A percentile compares a stretch with the other conserved stretches of the same genome.
Evolutionary conservation across 2,329 filamentous ascomycete genomes (phyloP).

Genomic region (Beauveria varroae): DNA sequence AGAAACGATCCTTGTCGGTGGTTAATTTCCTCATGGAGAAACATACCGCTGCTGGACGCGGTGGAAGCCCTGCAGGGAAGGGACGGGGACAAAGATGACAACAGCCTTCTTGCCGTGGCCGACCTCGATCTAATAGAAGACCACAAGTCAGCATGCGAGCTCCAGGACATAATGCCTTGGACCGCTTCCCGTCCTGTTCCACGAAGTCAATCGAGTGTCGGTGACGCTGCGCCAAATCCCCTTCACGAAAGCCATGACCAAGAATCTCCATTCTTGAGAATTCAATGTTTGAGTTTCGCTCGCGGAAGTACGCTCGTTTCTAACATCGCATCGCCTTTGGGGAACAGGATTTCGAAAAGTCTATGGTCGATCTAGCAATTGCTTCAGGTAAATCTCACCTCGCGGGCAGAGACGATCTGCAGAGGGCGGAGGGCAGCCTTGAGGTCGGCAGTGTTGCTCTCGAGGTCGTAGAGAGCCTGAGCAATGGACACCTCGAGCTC

Average conservation of each 20-base stretch:
- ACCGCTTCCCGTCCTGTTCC: slow-evolving; percentile 72
- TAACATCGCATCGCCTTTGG: slow-evolving; percentile 20
- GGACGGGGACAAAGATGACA: slow-evolving; percentile 99
- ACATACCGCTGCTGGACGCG: slow-evolving; percentile 96
- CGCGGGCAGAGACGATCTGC: slow-evolving; percentile 97
- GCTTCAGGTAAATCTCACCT: slow-evolving; percentile 67
- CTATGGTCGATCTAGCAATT: slow-evolving; percentile 15
- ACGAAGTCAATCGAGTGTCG: slow-evolving; percentile 30
- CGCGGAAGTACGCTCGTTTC: slow-evolving; percentile 7
- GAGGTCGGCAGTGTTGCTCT: slow-evolving; percentile 98
- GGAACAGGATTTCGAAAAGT: slow-evolving; percentile 38
- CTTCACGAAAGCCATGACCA: slow-evolving; percentile 8
- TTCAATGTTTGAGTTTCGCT: not conserved
- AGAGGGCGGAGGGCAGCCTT: slow-evolving; percentile 92
- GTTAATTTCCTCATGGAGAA: not conserved
- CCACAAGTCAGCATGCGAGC: slow-evolving; percentile 68
- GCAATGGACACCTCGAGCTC: slow-evolving; percentile 98
- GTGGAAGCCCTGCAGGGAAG: slow-evolving; percentile 97
- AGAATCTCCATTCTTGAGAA: not conserved
- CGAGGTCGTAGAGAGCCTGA: slow-evolving; percentile 95
- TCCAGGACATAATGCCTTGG: slow-evolving; percentile 60
- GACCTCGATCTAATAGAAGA: slow-evolving; percentile 87
- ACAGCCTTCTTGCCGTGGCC: slow-evolving; percentile 99
- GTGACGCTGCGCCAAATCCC: slow-evolving; percentile 16
- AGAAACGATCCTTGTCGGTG: slow-evolving; percentile 5